Evolutionary conservation across 2,329 filamentous ascomycete species (phyloP), one percentile per base, ranked within the genome.

Genomic region (Nemania diffusa): DNA sequence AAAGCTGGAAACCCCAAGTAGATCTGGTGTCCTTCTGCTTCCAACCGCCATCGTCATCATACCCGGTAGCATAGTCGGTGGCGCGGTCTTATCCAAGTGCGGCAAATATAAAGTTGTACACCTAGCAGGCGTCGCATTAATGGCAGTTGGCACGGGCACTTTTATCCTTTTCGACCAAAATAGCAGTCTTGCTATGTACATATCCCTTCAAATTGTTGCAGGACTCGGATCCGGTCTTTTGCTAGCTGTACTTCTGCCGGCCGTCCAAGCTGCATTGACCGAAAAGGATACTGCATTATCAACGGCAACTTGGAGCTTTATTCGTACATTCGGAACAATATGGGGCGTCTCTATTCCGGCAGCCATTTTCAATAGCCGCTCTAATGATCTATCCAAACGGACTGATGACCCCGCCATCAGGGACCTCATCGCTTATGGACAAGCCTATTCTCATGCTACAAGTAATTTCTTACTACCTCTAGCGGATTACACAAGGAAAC

Each of bases 311-410:
- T 65, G 37, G 46, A n/a, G 46, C 15, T 65, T 65, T 20, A 34
- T 60, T 11, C 62, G 62, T n/a, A 50, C 15, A 17, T 60, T 37
- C 17, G 62, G 62, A 5, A 26, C 37, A 15, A 48, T 60, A 5
- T 65, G 56, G 56, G 62, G 56, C 7, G 62, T 60, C 5, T 17
- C 56, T 22, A 46, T 65, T 15, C 62, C 56, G 3, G 26, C 46
- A 9, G 62, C 48, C 0, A 48, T 65, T 11, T 65, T 65, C 32
- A 65, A 65, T 27, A 27, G 20, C 9, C 34, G 50, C 3, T 53
- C 53, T 13, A 34, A 57, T 17, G 15, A 56, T 17, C n/a, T 56
- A 17, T 20, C 22, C 5, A 11, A 11, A 29, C 5, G 5, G 3
- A 26, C 17, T 3, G 9, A 24, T 7, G 52, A 56, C 9, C 20